Conservation (phyloP, 2,329 filamentous ascomycete genomes). For the Sphaerostilbella broomeana region DNA sequence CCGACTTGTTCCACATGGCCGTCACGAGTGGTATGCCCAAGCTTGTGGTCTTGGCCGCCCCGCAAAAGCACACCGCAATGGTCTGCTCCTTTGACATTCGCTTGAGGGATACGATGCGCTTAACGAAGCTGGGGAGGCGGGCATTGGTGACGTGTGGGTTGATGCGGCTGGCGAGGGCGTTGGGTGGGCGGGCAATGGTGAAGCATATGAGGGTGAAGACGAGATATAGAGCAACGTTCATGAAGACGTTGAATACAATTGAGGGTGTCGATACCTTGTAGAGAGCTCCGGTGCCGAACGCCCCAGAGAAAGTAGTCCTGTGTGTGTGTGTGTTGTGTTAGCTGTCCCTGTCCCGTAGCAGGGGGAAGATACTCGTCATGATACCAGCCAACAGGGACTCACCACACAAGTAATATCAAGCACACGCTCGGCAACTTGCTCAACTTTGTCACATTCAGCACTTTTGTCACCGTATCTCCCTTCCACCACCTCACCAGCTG, state of each 20-base stretch:
- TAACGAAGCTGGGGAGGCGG: slow-evolving; percentile 20
- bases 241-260: slow-evolving; percentile 59
- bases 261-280: slow-evolving; percentile 51
- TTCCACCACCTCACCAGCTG: slow-evolving; percentile 50
- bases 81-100: slow-evolving; percentile 55
- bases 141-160: slow-evolving; percentile 31
- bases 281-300: slow-evolving; percentile 58
- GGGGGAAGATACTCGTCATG: neutral
- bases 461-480: slow-evolving; percentile 45
- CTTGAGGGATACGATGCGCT: slow-evolving; percentile 36
- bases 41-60: slow-evolving; percentile 65
- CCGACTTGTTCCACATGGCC: slow-evolving; percentile 58
- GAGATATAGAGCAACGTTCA: slow-evolving; percentile 57
- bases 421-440: slow-evolving; percentile 43
- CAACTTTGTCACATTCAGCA: slow-evolving; percentile 47
- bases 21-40: slow-evolving; percentile 62
- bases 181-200: slow-evolving; percentile 39
- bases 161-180: slow-evolving; percentile 24
- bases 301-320: slow-evolving; percentile 62
- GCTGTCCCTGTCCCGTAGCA: too few species aligned
- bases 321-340: slow-evolving; percentile 12
- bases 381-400: slow-evolving; percentile 15
- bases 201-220: slow-evolving; percentile 59
- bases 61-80: slow-evolving; percentile 66
- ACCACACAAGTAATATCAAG: slow-evolving; percentile 44